Conservation (phyloP, 176 grass and related monocot genomes). For the Carex parvula region DNA sequence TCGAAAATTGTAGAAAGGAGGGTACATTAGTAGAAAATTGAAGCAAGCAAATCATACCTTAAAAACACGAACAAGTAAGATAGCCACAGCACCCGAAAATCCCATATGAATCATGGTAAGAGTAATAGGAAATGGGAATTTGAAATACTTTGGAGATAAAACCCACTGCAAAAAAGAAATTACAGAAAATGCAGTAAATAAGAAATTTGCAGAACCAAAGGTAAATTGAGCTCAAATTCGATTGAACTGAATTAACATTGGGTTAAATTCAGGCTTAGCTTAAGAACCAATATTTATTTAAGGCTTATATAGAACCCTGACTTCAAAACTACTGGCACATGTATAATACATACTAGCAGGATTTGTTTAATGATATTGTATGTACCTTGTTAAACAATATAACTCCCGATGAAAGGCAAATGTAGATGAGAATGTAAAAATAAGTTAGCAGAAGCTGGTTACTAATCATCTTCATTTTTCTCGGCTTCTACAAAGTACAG, state of each 20-base stretch:
- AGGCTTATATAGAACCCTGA: background rate
- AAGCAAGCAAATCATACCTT: constrained; percentile 55
- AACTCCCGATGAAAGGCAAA: constrained; percentile 96
- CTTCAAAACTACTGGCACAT: background rate
- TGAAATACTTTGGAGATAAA: constrained; percentile 97
- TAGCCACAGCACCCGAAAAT: constrained; percentile 78
- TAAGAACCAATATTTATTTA: background rate
- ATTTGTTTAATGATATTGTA: background rate
- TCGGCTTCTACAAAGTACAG: background rate
- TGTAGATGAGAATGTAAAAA: constrained; percentile 93
- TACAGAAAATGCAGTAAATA: background rate
- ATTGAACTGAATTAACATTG: background rate
- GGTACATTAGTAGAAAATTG: background rate
- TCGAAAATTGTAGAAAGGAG: background rate
- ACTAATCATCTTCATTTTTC: constrained; percentile 58
- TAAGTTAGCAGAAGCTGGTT: constrained; percentile 96
- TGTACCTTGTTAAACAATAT: constrained; percentile 97
- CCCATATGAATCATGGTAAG: constrained; percentile 99
- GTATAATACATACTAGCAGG: background rate
- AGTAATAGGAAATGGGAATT: constrained; percentile 94
- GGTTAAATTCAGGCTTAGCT: background rate
- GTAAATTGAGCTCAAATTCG: background rate
- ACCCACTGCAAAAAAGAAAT: constrained; percentile 69
- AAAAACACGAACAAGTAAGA: constrained; percentile 94
- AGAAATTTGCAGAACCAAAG: constrained; percentile 5